Percentiles rank a stretch among this genome's conserved stretches.
Evolutionary conservation across 495 filamentous ascomycete species (phyloP).

Genomic region (Tricharina praecox): DNA sequence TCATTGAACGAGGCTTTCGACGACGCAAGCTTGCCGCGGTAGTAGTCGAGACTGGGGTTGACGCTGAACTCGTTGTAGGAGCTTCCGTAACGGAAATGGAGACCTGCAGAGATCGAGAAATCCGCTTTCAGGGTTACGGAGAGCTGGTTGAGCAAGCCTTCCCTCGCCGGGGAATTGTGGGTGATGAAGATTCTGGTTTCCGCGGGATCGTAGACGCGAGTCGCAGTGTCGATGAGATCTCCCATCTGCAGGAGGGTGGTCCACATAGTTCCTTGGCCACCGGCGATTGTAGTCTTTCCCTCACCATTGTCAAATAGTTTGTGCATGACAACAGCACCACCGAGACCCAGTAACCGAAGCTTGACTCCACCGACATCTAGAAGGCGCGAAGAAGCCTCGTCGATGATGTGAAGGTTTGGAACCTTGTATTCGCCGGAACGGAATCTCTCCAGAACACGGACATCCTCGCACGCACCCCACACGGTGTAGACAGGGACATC

Average conservation of each 20-base stretch:
- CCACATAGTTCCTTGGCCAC: conserved; percentile 99
- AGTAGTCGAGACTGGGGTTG: conserved; percentile 94
- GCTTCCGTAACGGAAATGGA: conserved; percentile 97
- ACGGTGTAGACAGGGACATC: conserved; percentile 97
- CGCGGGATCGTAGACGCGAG: conserved; percentile 92
- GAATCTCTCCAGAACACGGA: conserved; percentile 94
- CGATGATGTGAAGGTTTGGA: conserved; percentile 91
- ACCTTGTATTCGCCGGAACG: conserved; percentile 97
- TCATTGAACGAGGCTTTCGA: conserved; percentile 98
- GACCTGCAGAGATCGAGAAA: conserved; percentile 91
- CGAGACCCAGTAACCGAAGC: conserved; percentile 81
- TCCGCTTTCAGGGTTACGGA: conserved; percentile 96
- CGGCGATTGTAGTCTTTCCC: conserved; percentile 91
- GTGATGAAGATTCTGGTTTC: conserved; percentile 98
- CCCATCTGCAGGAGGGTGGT: conserved; percentile 97
- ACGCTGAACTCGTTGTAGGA: conserved; percentile 99
- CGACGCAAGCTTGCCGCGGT: conserved; percentile 96
- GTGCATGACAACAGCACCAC: conserved; percentile 98
- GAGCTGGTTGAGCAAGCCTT: conserved; percentile 93
- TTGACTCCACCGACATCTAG: conserved; percentile 91
- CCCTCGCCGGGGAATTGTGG: conserved; percentile 89
- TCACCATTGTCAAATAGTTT: conserved; percentile 99
- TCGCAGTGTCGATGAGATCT: conserved; percentile 92
- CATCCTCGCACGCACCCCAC: conserved; percentile 98
- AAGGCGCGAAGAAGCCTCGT: conserved; percentile 87